Base-by-base conservation (phyloP, 305 asterid species). In the Ilex paraguariensis region DNA sequence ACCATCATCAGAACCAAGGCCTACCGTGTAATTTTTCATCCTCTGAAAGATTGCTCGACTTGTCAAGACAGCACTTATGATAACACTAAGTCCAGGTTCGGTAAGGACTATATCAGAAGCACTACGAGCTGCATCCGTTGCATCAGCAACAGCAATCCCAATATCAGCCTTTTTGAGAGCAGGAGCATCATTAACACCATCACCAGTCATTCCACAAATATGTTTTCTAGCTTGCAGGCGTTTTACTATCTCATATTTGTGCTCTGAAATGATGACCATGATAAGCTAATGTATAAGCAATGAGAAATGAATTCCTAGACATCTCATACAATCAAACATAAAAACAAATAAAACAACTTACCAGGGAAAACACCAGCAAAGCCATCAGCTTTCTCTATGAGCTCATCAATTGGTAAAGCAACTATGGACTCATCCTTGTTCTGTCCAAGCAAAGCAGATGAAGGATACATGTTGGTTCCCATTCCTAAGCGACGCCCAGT, bases 351-450 rank as follows among this genome's bases (percentile, higher is more conserved):
- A 15, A 54, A 63, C 44, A 46, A 66, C 60, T 10, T 81, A 92
- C 98, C 98, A 13, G 98, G 98, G 82, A 92, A 92, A 78, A 92
- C 98, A 40, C 98, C 98, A 57, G 98, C 98, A 70, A 92, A 92
- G 33, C 98, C 98, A 75, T 92, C 97, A 32, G 98, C 98, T 79
- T 91, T 91, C 79, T 91, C 98, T 61, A 91, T 88, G 62, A 91
- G 98, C 77, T 92, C 98, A 58, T 92, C 98, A 30, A 92, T 61
- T n/a, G 98, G 98, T 52, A 92, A 74, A 67, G 98, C 82, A 78
- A 88, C 87, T 54, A 90, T 90, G 0, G 98, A 92, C 77, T 92
- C 97, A 53, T 90, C 97, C 79, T 90, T 92, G 75, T 86, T 77
- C 75, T 90, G 92, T 63, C 98, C 98, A 68, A 92, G 77, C 72